Percentiles rank a stretch among this genome's conserved stretches.
These are phyloP conservation scores for Populus hybrid DNA, from an alignment of 441 rosid species.

Conservation along the genomic window DNA sequence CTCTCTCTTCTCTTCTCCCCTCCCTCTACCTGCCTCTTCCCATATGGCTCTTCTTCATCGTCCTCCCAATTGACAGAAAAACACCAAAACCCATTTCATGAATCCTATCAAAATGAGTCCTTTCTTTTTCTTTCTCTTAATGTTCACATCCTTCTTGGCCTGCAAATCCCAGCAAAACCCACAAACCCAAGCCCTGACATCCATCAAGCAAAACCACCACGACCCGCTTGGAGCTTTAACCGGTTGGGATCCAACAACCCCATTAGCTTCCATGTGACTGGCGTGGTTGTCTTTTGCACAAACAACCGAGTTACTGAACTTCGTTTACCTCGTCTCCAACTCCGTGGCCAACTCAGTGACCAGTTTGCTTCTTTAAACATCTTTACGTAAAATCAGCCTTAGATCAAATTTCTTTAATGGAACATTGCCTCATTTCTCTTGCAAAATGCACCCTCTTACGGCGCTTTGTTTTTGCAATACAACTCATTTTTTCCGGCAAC, in stretches of 20 bases:
- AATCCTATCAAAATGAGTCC: background rate
- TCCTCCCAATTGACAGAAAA: no score
- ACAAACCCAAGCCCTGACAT: slow-evolving; percentile 64
- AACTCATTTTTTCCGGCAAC: slow-evolving; percentile 76
- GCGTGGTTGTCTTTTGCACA: slow-evolving; percentile 63
- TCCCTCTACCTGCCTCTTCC: no score
- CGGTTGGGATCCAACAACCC: slow-evolving; percentile 74
- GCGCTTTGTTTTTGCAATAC: slow-evolving; percentile 69
- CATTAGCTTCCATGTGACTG: slow-evolving; percentile 86
- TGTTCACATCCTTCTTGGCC: slow-evolving; percentile 30
- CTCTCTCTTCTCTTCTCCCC: no score
- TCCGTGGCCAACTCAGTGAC: slow-evolving; percentile 60
- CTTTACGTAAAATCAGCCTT: slow-evolving; percentile 62
- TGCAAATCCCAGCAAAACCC: slow-evolving; percentile 23
- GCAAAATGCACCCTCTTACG: slow-evolving; percentile 68
- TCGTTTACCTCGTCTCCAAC: slow-evolving; percentile 75
- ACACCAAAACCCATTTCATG: no score
- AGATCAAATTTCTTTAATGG: slow-evolving; percentile 78
- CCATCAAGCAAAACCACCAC: slow-evolving; percentile 64
- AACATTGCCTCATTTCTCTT: slow-evolving; percentile 68
- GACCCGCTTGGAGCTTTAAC: slow-evolving; percentile 72
- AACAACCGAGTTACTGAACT: slow-evolving; percentile 60
- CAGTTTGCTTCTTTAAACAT: slow-evolving; percentile 44
- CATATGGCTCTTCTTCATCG: slow-evolving; percentile 2
- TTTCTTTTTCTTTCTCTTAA: slow-evolving; percentile 19